Conservation (phyloP, 306 rosid species). For the Erythrophleum fordii region DNA sequence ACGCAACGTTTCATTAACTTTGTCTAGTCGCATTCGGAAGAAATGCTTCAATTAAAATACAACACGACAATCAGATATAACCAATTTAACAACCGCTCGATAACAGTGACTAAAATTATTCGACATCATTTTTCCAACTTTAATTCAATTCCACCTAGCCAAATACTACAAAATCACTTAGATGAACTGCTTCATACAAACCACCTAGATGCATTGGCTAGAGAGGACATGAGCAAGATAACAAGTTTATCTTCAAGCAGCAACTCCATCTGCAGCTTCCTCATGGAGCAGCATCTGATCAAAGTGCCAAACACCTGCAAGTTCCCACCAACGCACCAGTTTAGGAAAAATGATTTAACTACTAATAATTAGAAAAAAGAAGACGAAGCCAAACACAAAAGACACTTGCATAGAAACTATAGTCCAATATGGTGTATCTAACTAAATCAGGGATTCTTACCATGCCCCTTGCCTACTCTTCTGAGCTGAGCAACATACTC, state of each 20-base stretch:
- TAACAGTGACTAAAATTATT: not conserved
- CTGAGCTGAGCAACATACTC: slow-evolving; percentile 97
- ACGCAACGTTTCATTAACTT: no score
- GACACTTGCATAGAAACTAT: not conserved
- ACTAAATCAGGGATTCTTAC: slow-evolving; percentile 48
- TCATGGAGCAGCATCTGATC: slow-evolving; percentile 76
- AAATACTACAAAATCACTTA: not conserved
- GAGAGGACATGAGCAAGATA: not conserved
- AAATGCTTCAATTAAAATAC: not conserved
- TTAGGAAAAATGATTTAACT: not conserved
- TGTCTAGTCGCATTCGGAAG: not conserved
- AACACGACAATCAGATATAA: no score
- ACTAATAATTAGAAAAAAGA: not conserved
- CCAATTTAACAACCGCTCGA: not conserved
- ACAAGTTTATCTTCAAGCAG: slow-evolving; percentile 36
- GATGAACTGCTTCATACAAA: slow-evolving; percentile 1
- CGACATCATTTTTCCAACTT: not conserved
- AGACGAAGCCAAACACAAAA: not conserved
- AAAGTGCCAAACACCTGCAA: slow-evolving; percentile 96
- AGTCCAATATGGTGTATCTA: not conserved
- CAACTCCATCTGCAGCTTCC: slow-evolving; percentile 45
- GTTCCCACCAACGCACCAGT: not conserved
- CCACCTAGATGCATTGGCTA: slow-evolving; percentile 12
- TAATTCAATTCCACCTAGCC: slow-evolving; percentile 5
- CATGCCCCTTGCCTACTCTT: slow-evolving; percentile 95